These are phyloP conservation scores for Colletotrichum ledebouriae DNA, from an alignment of 2,329 filamentous ascomycete species.

Conservation along the genomic window DNA sequence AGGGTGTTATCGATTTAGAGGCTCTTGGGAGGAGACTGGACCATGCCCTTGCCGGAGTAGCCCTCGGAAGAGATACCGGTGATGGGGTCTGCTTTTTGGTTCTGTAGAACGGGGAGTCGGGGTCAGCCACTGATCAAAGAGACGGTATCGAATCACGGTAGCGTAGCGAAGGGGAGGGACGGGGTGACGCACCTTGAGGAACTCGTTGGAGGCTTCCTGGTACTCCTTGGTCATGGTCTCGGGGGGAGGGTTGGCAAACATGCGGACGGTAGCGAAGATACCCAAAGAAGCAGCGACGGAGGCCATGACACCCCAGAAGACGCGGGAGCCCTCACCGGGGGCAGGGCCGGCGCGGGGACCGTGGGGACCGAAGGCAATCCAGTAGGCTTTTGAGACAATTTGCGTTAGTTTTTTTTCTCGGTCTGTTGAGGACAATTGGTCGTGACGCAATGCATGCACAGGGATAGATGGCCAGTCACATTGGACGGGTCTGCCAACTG, in stretches of 20 bases:
- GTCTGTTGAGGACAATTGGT: neutral
- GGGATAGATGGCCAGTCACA: slow-evolving; percentile 28
- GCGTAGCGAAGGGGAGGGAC: neutral
- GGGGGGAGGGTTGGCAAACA: slow-evolving; percentile 79
- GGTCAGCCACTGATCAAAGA: slow-evolving; percentile 21
- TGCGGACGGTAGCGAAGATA: slow-evolving; percentile 80
- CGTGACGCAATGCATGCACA: slow-evolving; percentile 39
- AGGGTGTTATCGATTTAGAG: slow-evolving; percentile 53
- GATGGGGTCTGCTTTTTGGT: slow-evolving; percentile 87
- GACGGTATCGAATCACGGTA: neutral
- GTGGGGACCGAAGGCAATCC: slow-evolving; percentile 97
- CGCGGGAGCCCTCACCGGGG: slow-evolving; percentile 85
- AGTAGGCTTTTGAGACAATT: slow-evolving; percentile 81
- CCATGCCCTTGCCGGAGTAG: slow-evolving; percentile 82
- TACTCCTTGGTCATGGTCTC: slow-evolving; percentile 96
- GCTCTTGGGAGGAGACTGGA: slow-evolving; percentile 76
- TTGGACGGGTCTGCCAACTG: slow-evolving; percentile 23
- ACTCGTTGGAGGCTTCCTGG: slow-evolving; percentile 96
- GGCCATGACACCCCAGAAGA: slow-evolving; percentile 79
- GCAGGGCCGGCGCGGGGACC: slow-evolving; percentile 88
- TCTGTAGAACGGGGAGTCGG: slow-evolving; percentile 59
- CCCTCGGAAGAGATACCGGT: slow-evolving; percentile 84
- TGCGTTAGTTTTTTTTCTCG: slow-evolving; percentile 52
- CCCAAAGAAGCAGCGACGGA: slow-evolving; percentile 76
- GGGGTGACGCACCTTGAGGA: slow-evolving; percentile 76